A percentile compares a stretch with the other conserved stretches of the same genome.
phyloP scores from a whole-genome alignment of 2,329 filamentous ascomycete species.

The Dothistroma pini region DNA sequence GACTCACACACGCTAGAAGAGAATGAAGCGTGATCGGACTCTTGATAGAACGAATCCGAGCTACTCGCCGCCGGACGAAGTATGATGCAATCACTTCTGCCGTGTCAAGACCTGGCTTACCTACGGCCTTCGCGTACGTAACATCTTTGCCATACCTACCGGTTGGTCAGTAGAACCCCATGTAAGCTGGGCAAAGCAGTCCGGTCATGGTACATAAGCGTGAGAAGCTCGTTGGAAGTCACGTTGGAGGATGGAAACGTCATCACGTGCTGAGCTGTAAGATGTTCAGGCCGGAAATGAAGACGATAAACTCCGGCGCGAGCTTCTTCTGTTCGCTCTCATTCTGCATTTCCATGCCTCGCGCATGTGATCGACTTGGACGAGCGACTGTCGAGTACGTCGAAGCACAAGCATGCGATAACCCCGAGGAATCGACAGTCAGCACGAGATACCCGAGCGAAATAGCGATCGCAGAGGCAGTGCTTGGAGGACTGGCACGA shows the following conservation, averaged over 20 bases:
- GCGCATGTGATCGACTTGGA: background rate
- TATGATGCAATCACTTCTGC: constrained; percentile 5
- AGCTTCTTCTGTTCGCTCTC: background rate
- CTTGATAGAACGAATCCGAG: background rate
- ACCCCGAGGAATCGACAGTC: too few relatives aligned
- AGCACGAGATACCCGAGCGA: too few relatives aligned
- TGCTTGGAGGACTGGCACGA: background rate
- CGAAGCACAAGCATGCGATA: background rate
- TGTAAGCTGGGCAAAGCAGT: background rate
- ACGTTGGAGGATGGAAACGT: background rate
- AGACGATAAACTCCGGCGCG: background rate
- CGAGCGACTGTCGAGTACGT: background rate
- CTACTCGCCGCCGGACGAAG: background rate
- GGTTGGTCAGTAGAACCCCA: background rate
- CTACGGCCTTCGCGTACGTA: background rate
- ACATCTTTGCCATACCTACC: background rate
- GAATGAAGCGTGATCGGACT: background rate
- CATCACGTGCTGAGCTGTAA: background rate
- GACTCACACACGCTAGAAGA: background rate
- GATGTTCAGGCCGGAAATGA: background rate
- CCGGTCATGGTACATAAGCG: background rate
- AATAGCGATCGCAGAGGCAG: background rate
- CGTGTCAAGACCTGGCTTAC: background rate
- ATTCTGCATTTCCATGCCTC: background rate
- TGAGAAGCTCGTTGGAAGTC: background rate